Evolutionary conservation across 108 stramenopile species (phyloP).

Genomic region (Licmophora abbreviata): DNA sequence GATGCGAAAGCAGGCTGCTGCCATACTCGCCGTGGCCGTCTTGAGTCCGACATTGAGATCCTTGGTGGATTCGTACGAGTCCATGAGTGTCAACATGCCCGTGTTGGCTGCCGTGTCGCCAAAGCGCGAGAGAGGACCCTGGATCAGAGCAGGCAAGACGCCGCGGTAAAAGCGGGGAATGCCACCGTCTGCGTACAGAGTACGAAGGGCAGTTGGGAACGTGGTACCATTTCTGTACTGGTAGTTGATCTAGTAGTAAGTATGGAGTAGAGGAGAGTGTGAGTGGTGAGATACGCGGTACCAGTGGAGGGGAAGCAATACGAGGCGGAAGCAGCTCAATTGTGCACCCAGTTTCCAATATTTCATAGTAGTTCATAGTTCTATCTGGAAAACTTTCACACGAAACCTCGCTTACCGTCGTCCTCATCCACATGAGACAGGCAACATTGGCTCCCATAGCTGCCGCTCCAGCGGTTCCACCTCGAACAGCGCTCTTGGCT

Average conservation of each 20-base stretch:
- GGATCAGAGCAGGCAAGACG: conserved; percentile 81
- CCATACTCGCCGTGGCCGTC: conserved; percentile 72
- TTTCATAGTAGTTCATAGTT: too few relatives aligned
- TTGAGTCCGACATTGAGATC: conserved; percentile 83
- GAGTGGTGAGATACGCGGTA: too few relatives aligned
- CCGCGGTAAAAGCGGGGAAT: conserved; percentile 95
- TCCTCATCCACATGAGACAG: conserved; percentile 80
- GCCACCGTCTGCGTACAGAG: conserved; percentile 96
- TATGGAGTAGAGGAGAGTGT: too few relatives aligned
- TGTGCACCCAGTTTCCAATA: too few relatives aligned
- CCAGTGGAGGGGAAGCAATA: too few relatives aligned
- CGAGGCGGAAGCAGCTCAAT: too few relatives aligned
- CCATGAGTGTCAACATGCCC: conserved; percentile 80
- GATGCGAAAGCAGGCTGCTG: conserved; percentile 91
- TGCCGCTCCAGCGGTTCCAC: conserved; percentile 76
- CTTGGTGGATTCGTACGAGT: conserved; percentile 75
- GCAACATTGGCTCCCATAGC: conserved; percentile 89
- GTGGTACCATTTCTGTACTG: conserved; percentile 98
- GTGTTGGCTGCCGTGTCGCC: conserved; percentile 99
- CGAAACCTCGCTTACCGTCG: conserved; percentile 47
- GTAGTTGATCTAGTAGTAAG: conserved; percentile 75
- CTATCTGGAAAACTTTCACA: too few relatives aligned
- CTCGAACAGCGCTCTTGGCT: conserved; percentile 55
- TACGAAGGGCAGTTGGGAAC: conserved; percentile 73
- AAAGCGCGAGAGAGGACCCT: conserved; percentile 92